Evolutionary conservation across 306 rosid species (phyloP).

Genomic region (Spatholobus suberectus): DNA sequence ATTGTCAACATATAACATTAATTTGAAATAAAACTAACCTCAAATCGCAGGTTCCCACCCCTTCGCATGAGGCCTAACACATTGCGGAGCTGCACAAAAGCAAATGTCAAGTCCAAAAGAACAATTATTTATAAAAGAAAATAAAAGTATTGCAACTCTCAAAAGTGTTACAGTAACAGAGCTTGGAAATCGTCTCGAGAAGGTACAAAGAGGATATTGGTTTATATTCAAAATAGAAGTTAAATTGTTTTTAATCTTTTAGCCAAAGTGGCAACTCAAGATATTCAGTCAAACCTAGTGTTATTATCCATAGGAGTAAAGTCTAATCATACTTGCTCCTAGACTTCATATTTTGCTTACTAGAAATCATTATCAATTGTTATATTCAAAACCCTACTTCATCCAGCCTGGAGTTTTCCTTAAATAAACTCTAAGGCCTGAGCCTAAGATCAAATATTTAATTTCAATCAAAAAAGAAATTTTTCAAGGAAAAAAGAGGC

Average conservation of each 20-base stretch:
- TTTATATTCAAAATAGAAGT: not conserved
- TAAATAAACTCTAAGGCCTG: not conserved
- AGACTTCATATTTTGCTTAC: not conserved
- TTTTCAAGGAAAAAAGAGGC: not conserved
- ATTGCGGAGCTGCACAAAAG: conserved; percentile 79
- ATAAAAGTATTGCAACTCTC: not conserved
- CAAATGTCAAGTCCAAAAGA: conserved; percentile 40
- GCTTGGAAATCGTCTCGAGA: not conserved
- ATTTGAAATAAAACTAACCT: conserved; percentile 66
- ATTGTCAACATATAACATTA: conserved; percentile 7
- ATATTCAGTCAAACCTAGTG: not conserved
- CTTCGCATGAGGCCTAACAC: conserved; percentile 91
- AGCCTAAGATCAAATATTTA: not conserved
- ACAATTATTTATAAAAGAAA: conserved; percentile 15
- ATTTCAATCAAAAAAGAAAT: not conserved
- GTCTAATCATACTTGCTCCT: not conserved
- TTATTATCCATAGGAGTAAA: conserved; percentile 14
- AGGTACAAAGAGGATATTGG: not conserved
- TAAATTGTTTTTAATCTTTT: not conserved
- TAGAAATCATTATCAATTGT: not conserved
- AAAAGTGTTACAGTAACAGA: not conserved
- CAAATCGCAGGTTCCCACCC: conserved; percentile 83
- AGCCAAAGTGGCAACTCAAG: conserved; percentile 5
- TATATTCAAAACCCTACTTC: not conserved
- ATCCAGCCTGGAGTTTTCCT: not conserved